Evolutionary conservation across 805 yeast genomes (phyloP).

Genomic region (Hanseniaspora lindneri): DNA sequence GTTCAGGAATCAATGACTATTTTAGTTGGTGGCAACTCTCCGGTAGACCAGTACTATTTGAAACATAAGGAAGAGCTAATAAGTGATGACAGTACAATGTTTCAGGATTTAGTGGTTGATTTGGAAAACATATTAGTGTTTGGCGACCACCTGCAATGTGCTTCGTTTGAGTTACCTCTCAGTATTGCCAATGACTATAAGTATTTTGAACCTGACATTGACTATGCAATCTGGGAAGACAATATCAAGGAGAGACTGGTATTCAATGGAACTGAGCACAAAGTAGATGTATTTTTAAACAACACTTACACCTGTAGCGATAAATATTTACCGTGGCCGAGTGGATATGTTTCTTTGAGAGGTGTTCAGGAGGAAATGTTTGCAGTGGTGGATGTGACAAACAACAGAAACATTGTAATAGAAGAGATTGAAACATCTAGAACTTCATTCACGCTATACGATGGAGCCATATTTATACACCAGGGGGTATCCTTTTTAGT

Average conservation of each 20-base stretch:
- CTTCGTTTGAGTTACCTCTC: slow-evolving; percentile 76
- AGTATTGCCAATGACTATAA: slow-evolving; percentile 38
- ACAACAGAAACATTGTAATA: slow-evolving; percentile 59
- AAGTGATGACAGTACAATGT: slow-evolving; percentile 39
- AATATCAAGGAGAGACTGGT: slow-evolving; percentile 31
- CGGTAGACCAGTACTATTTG: slow-evolving; percentile 77
- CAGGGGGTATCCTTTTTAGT: slow-evolving; percentile 88
- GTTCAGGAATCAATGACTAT: slow-evolving; percentile 73
- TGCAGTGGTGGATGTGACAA: slow-evolving; percentile 84
- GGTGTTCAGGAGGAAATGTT: slow-evolving; percentile 71
- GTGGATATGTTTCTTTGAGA: slow-evolving; percentile 61
- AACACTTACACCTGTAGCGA: slow-evolving; percentile 39
- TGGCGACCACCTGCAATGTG: slow-evolving; percentile 86
- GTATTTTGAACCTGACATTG: slow-evolving; percentile 36
- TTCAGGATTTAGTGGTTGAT: slow-evolving; percentile 49
- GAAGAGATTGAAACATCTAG: slow-evolving; percentile 85
- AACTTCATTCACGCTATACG: slow-evolving; percentile 78
- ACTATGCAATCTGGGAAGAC: slow-evolving; percentile 24
- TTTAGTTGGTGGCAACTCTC: slow-evolving; percentile 69
- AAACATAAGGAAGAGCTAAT: slow-evolving; percentile 33
- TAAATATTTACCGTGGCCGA: slow-evolving; percentile 69
- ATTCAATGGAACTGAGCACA: slow-evolving; percentile 33
- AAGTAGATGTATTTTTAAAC: slow-evolving; percentile 15
- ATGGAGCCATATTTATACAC: slow-evolving; percentile 86
- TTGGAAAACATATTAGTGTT: slow-evolving; percentile 50